Base-by-base conservation (phyloP, 2,329 filamentous ascomycete genomes). In the Botryotinia globosa region DNA sequence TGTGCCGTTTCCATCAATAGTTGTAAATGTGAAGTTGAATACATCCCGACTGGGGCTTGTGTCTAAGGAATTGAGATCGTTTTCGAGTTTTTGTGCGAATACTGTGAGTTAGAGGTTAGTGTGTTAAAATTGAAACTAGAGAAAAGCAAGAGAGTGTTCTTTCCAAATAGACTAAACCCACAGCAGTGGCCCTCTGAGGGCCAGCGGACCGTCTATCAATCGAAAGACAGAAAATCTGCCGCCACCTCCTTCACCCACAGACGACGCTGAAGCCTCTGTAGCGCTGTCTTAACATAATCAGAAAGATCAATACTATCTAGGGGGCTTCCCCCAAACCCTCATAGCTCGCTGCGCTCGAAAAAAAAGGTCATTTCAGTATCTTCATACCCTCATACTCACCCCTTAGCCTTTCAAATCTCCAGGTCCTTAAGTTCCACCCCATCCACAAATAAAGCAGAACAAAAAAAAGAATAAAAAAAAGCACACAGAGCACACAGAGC, bases 81-180 rank as follows among this genome's bases (percentile, higher is more conserved):
- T 56, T 42, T 67, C 65, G 65, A 67, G 65, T 32, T 22, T 67
- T 16, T 67, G 65, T n/a, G 48, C 37, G 37, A 67, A 67, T 9
- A 56, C 65, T 67, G 25, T 12, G 37, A 16, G 16, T 56, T 7
- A 18, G 22, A 44, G 37, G 16, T 20, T 18, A 32, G n/a, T 42
- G 0, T 42, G 48, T 56, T 25, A 67, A 48, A 42, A 32, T 4
- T 18, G 34, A 42, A 32, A 56, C 9, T 3, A 12, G 5, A 54
- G 14, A 22, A 51, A 67, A 32, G 16, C 6, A n/a, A 39, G 18
- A 29, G 25, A 63, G 4, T 8, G 1, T 14, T 4, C 4, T 29
- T 87, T n/a, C 34, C 2, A 39, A 18, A 18, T 20, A 61, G 34
- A 37, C 34, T 18, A 12, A 6, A 6, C 14, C 34, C 22, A 61